These are phyloP conservation scores for Sarcomyxa edulis DNA, from an alignment of 768 basidiomycete species.

Conservation along the genomic window DNA sequence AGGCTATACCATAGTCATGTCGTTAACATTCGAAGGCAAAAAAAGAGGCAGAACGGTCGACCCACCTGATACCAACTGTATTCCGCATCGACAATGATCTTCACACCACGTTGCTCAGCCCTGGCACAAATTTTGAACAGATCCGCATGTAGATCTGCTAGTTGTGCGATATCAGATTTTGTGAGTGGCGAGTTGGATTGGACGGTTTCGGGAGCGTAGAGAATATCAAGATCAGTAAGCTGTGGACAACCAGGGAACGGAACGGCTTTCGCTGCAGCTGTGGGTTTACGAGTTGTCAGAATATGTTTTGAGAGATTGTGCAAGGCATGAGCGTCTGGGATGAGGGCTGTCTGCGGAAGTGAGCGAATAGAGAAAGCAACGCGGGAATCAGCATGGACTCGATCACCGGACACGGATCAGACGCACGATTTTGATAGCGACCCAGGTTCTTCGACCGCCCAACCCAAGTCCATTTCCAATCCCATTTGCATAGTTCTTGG, in stretches of 20 bases:
- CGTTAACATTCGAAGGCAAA: not conserved
- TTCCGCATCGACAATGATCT: slow-evolving; percentile 82
- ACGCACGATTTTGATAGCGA: slow-evolving; percentile 79
- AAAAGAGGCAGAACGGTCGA: not conserved
- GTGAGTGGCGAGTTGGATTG: too few species aligned
- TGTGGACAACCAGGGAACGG: slow-evolving; percentile 69
- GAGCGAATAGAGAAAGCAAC: not conserved
- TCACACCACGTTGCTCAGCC: slow-evolving; percentile 59
- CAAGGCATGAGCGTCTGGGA: slow-evolving; percentile 58
- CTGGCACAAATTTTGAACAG: slow-evolving; percentile 58
- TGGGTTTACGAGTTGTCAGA: slow-evolving; percentile 30
- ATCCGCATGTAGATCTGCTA: slow-evolving; percentile 58
- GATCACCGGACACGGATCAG: slow-evolving; percentile 1
- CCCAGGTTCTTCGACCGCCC: slow-evolving; percentile 61
- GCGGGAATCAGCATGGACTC: too few species aligned
- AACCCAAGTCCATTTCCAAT: not conserved
- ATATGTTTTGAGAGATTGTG: slow-evolving; percentile 59
- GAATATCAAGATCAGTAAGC: slow-evolving; percentile 51
- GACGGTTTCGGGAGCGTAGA: slow-evolving; percentile 24
- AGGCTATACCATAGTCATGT: slow-evolving; percentile 57
- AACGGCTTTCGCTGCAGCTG: slow-evolving; percentile 24
- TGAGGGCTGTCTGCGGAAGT: slow-evolving; percentile 52
- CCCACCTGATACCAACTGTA: slow-evolving; percentile 30
- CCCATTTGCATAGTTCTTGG: slow-evolving; percentile 2
- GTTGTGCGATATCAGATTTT: slow-evolving; percentile 49